Conservation (phyloP, 2,329 filamentous ascomycete species). For the Trichoderma atrobrunneum region DNA sequence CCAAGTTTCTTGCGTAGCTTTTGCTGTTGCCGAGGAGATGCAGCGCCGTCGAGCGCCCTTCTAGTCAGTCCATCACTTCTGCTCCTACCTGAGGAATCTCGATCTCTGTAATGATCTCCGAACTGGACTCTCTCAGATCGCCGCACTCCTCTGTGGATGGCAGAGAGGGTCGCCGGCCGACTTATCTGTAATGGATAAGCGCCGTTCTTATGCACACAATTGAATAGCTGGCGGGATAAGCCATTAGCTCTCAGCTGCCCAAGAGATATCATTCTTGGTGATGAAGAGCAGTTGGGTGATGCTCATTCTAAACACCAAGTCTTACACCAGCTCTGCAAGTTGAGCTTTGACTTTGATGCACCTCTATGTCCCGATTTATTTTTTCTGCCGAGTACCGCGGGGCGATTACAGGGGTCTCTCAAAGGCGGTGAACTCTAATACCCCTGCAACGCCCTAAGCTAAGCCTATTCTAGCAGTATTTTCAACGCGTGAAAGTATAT, state of each 20-base stretch:
- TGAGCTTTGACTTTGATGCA: neutral
- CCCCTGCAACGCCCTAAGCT: neutral
- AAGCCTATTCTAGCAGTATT: neutral
- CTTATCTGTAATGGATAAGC: constrained; percentile 19
- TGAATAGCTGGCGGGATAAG: constrained; percentile 23
- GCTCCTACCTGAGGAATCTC: constrained; percentile 21
- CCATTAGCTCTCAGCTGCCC: constrained; percentile 25
- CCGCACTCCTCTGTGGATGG: constrained; percentile 66
- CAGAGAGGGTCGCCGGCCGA: constrained; percentile 51
- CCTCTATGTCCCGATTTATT: neutral
- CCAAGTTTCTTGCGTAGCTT: constrained; percentile 55
- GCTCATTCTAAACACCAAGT: neutral
- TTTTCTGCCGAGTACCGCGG: constrained; percentile 28
- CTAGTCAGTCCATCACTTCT: constrained; percentile 25
- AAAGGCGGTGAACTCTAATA: constrained; percentile 24
- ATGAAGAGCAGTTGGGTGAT: constrained; percentile 19
- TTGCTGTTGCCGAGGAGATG: constrained; percentile 33
- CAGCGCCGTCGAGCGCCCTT: constrained; percentile 31
- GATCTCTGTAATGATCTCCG: constrained; percentile 23
- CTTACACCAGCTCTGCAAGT: neutral
- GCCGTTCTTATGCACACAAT: neutral
- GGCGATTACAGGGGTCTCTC: constrained; percentile 15
- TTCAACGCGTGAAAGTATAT: constrained; percentile 1
- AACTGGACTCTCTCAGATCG: constrained; percentile 39
- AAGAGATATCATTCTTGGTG: constrained; percentile 28